A percentile compares a stretch with the other conserved stretches of the same genome.
phyloP scores from a whole-genome alignment of 2,329 filamentous ascomycete genomes.

The Mycosphaerelloides madeirae region DNA sequence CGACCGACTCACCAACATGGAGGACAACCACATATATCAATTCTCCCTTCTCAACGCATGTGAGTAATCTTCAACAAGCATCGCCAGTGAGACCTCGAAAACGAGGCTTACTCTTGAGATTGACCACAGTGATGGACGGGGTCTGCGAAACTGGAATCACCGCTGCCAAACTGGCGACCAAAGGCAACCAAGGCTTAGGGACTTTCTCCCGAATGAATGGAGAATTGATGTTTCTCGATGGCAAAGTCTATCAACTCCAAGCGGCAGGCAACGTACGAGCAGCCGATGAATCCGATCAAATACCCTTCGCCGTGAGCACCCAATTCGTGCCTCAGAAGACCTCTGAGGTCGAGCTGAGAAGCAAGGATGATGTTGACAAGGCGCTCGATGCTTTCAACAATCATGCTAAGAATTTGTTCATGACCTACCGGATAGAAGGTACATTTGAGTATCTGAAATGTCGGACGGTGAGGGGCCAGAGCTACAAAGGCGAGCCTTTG shows the following conservation, averaged over 20 bases:
- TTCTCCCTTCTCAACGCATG: conserved; percentile 41
- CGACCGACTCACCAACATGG: conserved; percentile 21
- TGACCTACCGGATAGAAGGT: conserved; percentile 32
- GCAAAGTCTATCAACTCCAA: conserved; percentile 40
- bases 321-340: conserved; percentile 29
- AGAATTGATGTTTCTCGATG: conserved; percentile 42
- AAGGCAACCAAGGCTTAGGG: conserved; percentile 50
- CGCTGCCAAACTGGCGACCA: conserved; percentile 42
- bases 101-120: no score
- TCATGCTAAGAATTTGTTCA: conserved; percentile 30
- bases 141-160: conserved; percentile 45
- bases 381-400: conserved; percentile 25
- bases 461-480: conserved; percentile 30
- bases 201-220: conserved; percentile 44
- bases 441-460: conserved; percentile 30
- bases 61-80: no score
- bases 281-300: conserved; percentile 32
- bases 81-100: no score
- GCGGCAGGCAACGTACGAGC: conserved; percentile 33
- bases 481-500: conserved; percentile 30
- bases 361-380: conserved; percentile 26
- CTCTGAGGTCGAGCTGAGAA: conserved; percentile 17
- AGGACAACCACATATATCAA: conserved; percentile 41
- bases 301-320: conserved; percentile 38
- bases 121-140: conserved; percentile 46